Conservation (phyloP, 1,139 yeast genomes). For the Kodamaea sp. region DNA sequence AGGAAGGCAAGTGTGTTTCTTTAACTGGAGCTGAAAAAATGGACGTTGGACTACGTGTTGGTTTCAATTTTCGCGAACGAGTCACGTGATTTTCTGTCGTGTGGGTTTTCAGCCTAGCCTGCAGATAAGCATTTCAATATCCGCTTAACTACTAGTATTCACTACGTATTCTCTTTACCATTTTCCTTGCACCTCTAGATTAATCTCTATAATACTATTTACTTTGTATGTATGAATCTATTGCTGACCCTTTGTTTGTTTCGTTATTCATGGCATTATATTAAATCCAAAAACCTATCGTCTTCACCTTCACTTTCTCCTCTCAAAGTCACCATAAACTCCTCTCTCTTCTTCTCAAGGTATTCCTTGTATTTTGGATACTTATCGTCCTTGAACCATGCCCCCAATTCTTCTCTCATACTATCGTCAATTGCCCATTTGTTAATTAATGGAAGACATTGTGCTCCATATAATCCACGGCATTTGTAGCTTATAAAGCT, state of each 20-base stretch:
- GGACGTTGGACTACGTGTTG: constrained; percentile 12
- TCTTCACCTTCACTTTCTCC: constrained; percentile 24
- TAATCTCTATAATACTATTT: too few species aligned
- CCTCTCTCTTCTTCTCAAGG: constrained; percentile 30
- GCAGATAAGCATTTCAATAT: too few species aligned
- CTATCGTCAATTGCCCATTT: constrained; percentile 39
- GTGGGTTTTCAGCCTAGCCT: too few species aligned
- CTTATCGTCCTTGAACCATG: constrained; percentile 24
- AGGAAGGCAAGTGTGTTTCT: background rate
- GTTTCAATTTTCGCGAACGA: too few species aligned
- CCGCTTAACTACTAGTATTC: too few species aligned
- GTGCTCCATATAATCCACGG: constrained; percentile 28
- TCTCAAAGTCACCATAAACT: constrained; percentile 29
- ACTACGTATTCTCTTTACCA: too few species aligned
- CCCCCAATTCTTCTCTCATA: constrained; percentile 26
- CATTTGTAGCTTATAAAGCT: constrained; percentile 33
- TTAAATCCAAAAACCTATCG: constrained; percentile 36
- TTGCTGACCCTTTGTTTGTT: background rate
- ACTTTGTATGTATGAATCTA: too few species aligned
- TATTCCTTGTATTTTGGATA: constrained; percentile 23
- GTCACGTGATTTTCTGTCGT: too few species aligned
- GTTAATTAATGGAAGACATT: constrained; percentile 32
- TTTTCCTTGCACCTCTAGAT: too few species aligned
- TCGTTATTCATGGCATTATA: constrained; percentile 12
- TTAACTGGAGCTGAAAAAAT: constrained; percentile 1